Evolutionary conservation across 2,329 filamentous ascomycete species (phyloP), one percentile per base, ranked within the genome.

Genomic region (Orbilia brochopaga): DNA sequence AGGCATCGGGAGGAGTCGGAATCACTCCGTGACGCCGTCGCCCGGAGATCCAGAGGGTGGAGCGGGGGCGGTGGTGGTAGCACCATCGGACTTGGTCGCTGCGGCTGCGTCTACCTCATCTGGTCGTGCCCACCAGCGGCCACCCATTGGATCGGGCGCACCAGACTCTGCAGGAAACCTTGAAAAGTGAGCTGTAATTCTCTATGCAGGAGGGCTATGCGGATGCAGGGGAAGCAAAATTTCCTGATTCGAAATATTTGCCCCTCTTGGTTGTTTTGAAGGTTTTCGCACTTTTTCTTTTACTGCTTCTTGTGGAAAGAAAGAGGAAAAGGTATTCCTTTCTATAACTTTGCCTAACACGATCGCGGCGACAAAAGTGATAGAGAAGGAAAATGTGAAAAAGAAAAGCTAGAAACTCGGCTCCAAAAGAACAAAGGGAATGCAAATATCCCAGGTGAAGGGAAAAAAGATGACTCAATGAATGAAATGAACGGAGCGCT

Each of bases 61-160:
- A 56, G 24, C 19, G 19, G 52, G 52, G 10, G 27, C 21, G 23
- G 40, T 48, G n/a, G n/a, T n/a, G n/a, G n/a, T n/a, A n/a, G n/a
- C n/a, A n/a, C n/a, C n/a, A 63, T 59, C 48, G 50, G 59, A 50
- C 52, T 37, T 46, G 37, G 46, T 52, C 48, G 44, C 51, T 27
- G 58, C 67, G 54, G 67, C 37, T 64, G 48, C 59, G 56, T 72
- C 67, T 72, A 72, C 67, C 67, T 72, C 67, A 65, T 65, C 60
- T 72, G 67, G 60, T 72, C 59, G 67, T 65, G 59, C 50, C 67
- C 67, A 72, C 67, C 67, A 72, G 61, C 67, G 67, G 61, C 67
- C 67, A 72, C 67, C 67, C 67, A 72, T 72, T 72, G 67, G 67
- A 59, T 72, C 67, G 67, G 67, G 48, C 67, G 59, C 21, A 72